These are phyloP conservation scores for Syzygium jambos DNA, from an alignment of 345 rosid species.

Conservation along the genomic window DNA sequence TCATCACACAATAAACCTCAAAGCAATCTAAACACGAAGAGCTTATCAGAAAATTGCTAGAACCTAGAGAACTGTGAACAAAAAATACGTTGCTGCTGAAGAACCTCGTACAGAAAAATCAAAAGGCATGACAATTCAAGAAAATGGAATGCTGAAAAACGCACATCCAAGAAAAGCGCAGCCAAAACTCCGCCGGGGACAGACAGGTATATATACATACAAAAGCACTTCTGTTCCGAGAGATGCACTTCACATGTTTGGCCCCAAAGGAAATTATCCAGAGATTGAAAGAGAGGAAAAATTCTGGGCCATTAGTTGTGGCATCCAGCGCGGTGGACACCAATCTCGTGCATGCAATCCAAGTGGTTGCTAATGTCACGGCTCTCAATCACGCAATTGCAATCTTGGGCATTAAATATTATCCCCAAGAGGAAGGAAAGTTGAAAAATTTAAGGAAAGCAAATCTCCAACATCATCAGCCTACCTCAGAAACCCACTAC, in stretches of 20 bases:
- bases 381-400: background rate
- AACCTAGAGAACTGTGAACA: background rate
- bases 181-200: background rate
- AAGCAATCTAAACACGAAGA: background rate
- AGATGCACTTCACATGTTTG: background rate
- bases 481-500: background rate
- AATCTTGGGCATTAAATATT: background rate
- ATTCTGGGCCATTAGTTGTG: background rate
- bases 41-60: background rate
- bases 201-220: background rate
- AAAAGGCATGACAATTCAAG: background rate
- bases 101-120: background rate
- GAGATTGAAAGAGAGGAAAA: background rate
- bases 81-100: background rate
- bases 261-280: background rate
- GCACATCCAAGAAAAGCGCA: background rate
- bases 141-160: background rate
- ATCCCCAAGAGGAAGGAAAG: background rate
- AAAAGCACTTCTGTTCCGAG: background rate
- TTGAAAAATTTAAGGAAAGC: background rate
- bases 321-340: background rate
- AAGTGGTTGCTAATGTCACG: background rate
- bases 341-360: background rate
- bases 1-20: background rate
- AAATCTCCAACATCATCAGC: background rate